Evolutionary conservation across 2,329 filamentous ascomycete genomes (phyloP), one percentile per base, ranked within the genome.

Genomic region (Aspergillus persii): DNA sequence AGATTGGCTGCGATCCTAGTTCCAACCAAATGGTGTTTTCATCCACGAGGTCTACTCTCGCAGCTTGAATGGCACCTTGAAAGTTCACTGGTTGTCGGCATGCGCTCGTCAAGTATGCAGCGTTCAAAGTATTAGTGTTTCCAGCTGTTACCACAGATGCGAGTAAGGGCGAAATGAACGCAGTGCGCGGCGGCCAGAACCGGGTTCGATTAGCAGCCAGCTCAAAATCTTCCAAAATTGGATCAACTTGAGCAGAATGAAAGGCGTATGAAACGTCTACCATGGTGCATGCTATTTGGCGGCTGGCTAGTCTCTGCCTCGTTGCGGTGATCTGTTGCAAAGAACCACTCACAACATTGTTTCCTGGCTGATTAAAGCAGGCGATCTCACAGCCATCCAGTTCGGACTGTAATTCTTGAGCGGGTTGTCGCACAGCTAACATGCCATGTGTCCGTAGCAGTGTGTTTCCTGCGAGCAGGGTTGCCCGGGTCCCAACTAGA

Each of bases 1-100:
- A 80, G 18, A 81, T 71, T 0, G 81, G 77, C 58, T 82, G 77
- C 2, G 80, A 79, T 6, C 81, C 81, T 58, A 83, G 67, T 83
- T 92, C 89, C 58, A 92, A 79, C 86, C 87, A 91, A 26, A 89
- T 80, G 12, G 88, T 89, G 77, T 88, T 87, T 65, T 88, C 86
- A 62, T 88, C 83, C 58, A 89, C 86, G 26, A 84, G 72, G 62
- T 68, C 69, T 3, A 65, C 61, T 11, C 54, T 54, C 9, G 57
- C 57, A 2, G 75, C 71, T 41, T 77, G 71, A 3, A 82, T 60
- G 18, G 75, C 79, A 51, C 69, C 73, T 4, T 78, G 66, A 65
- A 82, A 81, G 63, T 80, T 76, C 48, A 83, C 81, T 2, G 77
- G 71, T 62, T 78, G 76, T 18, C 81, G 73, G 54, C 75, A 77